Conservation (phyloP, 2,329 filamentous ascomycete species). For the Ophiostoma fasciatum region DNA sequence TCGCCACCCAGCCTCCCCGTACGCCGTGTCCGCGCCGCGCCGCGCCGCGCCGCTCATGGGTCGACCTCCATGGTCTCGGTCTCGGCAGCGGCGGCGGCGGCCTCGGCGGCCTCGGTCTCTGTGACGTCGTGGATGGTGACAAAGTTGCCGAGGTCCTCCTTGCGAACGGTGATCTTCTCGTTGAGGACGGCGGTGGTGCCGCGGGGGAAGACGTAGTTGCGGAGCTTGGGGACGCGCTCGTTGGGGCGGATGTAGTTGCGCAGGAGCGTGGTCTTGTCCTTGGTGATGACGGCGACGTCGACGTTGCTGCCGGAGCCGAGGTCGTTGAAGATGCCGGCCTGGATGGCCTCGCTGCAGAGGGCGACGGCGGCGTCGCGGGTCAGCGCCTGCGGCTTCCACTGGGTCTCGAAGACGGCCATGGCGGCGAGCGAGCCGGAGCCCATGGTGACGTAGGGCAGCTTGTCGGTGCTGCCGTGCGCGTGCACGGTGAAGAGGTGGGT, state of each 20-base stretch:
- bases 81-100: background rate
- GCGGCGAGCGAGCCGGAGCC: slow-evolving; percentile 88
- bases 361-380: slow-evolving; percentile 69
- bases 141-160: slow-evolving; percentile 87
- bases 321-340: slow-evolving; percentile 98
- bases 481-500: slow-evolving; percentile 95
- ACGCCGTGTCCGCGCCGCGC: too few relatives aligned
- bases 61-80: slow-evolving; percentile 56
- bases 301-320: slow-evolving; percentile 94
- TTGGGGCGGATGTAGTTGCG: slow-evolving; percentile 91
- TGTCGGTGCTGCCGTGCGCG: slow-evolving; percentile 95
- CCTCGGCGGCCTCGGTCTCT: slow-evolving; percentile 41
- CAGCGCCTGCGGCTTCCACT: slow-evolving; percentile 64
- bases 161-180: slow-evolving; percentile 78
- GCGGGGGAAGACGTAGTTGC: slow-evolving; percentile 79
- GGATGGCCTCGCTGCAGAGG: slow-evolving; percentile 72
- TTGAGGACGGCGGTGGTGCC: slow-evolving; percentile 94
- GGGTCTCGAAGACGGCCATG: slow-evolving; percentile 96
- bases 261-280: slow-evolving; percentile 86
- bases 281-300: slow-evolving; percentile 88
- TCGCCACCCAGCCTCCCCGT: too few relatives aligned
- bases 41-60: slow-evolving; percentile 34
- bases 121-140: slow-evolving; percentile 76
- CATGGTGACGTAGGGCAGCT: slow-evolving; percentile 99
- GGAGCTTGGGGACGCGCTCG: slow-evolving; percentile 75